Evolutionary conservation across 202 grass and related monocot genomes (phyloP).

Genomic region (Musa balbisiana): DNA sequence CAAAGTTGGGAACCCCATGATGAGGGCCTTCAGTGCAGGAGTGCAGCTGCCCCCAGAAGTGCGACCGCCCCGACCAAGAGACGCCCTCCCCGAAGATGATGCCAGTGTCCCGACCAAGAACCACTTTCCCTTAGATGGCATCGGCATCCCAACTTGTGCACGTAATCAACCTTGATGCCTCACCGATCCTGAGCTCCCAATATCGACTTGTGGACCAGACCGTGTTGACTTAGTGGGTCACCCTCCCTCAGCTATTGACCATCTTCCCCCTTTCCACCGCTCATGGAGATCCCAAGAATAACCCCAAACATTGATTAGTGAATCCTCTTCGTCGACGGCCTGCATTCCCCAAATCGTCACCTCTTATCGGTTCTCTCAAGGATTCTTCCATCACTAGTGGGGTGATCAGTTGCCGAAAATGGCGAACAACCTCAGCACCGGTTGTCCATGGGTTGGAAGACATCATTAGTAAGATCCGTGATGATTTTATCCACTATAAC

Average conservation of each 20-base stretch:
- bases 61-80: too few species aligned
- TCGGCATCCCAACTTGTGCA: too few species aligned
- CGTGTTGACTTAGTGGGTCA: not conserved
- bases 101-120: too few species aligned
- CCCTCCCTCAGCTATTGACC: not conserved
- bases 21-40: too few species aligned
- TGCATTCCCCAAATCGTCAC: not conserved
- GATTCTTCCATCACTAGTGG: not conserved
- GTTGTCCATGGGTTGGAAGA: slow-evolving; percentile 24
- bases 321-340: not conserved
- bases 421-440: slow-evolving; percentile 20
- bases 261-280: not conserved
- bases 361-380: not conserved
- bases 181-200: too few species aligned
- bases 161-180: too few species aligned
- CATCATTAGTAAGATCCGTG: slow-evolving; percentile 26
- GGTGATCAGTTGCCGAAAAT: slow-evolving; percentile 1
- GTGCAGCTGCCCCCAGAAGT: too few species aligned
- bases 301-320: not conserved
- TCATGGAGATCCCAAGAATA: not conserved
- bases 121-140: too few species aligned
- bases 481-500: slow-evolving; percentile 20
- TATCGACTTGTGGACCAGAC: too few species aligned
- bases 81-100: too few species aligned
- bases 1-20: too few species aligned